Conservation (phyloP, 108 stramenopile genomes). For the Cyclotella cryptica region DNA sequence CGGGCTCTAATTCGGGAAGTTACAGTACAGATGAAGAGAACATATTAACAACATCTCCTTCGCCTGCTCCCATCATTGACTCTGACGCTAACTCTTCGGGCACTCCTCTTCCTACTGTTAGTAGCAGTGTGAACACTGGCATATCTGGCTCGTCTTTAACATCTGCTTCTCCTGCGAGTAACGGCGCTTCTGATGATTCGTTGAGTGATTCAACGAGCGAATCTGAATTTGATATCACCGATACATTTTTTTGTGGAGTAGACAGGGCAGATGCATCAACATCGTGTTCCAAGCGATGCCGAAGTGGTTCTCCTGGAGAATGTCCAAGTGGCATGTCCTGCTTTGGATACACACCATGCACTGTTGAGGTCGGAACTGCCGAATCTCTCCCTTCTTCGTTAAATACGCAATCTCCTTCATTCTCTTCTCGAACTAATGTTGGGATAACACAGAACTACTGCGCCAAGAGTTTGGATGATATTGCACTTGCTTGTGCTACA, state of each 20-base stretch:
- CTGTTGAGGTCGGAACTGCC: conserved; percentile 4
- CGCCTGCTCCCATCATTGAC: background rate
- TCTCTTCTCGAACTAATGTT: conserved; percentile 7
- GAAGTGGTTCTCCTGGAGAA: conserved; percentile 26
- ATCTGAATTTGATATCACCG: conserved; percentile 6
- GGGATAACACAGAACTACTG: conserved; percentile 36
- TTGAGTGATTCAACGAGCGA: background rate
- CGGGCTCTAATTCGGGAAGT: background rate
- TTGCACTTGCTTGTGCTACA: conserved; percentile 21
- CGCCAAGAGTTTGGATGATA: conserved; percentile 28
- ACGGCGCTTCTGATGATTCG: background rate
- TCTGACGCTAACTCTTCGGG: background rate
- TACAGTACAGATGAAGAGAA: background rate
- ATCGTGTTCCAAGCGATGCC: conserved; percentile 33
- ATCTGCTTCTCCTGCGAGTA: background rate
- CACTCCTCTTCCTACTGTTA: background rate
- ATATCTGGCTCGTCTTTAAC: background rate
- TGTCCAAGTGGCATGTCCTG: conserved; percentile 26
- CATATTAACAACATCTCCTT: background rate
- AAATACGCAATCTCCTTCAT: background rate
- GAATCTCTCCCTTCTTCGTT: conserved; percentile 1
- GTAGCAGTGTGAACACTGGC: background rate
- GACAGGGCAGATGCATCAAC: conserved; percentile 33
- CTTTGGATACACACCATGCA: conserved; percentile 32
- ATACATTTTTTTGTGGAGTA: conserved; percentile 32